A percentile compares a stretch with the other conserved stretches of the same genome.
phyloP scores from a whole-genome alignment of 306 rosid genomes.

The Gynostemma pentaphyllum region DNA sequence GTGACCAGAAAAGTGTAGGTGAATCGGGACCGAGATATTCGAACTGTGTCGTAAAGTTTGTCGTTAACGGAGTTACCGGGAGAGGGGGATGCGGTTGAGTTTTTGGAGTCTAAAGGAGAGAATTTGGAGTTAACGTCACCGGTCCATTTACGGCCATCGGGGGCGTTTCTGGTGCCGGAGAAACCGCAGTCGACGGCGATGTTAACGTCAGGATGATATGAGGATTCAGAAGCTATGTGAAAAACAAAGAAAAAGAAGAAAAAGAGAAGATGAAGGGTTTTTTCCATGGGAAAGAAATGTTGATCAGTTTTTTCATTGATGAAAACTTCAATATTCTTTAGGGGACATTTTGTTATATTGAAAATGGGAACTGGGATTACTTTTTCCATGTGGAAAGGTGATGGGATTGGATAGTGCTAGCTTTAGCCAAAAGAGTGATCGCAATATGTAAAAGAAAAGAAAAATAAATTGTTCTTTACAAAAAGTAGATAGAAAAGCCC shows the following conservation, averaged over 20 bases:
- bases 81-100: not conserved
- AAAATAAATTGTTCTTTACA: no score
- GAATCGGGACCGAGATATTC: constrained; percentile 27
- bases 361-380: no score
- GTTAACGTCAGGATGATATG: not conserved
- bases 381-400: no score
- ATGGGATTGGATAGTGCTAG: no score
- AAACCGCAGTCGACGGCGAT: constrained; percentile 17
- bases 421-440: no score
- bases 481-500: no score
- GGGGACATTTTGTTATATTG: no score
- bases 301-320: no score
- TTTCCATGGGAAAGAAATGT: not conserved
- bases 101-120: not conserved
- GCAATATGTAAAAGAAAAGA: no score
- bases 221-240: not conserved
- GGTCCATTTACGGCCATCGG: not conserved
- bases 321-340: no score
- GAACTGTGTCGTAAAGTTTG: constrained; percentile 7
- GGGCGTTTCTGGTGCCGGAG: not conserved
- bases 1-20: constrained; percentile 31
- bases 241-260: not conserved
- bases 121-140: constrained; percentile 11
- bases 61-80: not conserved
- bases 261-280: not conserved